A percentile compares a stretch with the other conserved stretches of the same genome.
Conservation (phyloP, 371 early-diverging fungal species). For the Batkoa obscura region DNA sequence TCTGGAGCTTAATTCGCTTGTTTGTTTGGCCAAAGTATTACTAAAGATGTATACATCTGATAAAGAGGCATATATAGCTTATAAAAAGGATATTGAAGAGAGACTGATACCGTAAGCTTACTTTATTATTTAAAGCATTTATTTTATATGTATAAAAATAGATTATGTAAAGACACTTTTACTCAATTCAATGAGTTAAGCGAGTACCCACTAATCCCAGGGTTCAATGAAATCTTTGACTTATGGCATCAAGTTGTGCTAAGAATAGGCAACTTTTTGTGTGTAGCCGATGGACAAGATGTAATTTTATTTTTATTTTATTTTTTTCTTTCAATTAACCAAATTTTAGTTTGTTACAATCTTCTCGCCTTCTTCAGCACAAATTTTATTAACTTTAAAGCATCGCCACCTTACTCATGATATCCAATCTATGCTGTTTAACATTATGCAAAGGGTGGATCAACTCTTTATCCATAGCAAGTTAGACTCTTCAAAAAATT, state of each 20-base stretch:
- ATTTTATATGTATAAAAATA: not conserved
- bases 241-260: constrained; percentile 4
- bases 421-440: constrained; percentile 1
- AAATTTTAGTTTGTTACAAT: not conserved
- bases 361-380: not conserved
- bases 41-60: constrained; percentile 4
- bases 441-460: not conserved
- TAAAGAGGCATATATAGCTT: not conserved
- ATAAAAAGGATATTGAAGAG: not conserved
- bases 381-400: constrained; percentile 2
- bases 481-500: not conserved
- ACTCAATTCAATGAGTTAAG: not conserved
- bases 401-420: constrained; percentile 3
- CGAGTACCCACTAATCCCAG: not conserved
- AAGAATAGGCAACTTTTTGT: constrained; percentile 4
- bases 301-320: not conserved
- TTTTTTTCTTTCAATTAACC: not conserved
- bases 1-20: constrained; percentile 1
- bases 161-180: constrained; percentile 4
- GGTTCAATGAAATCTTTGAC: not conserved
- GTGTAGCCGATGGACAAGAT: not conserved
- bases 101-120: constrained; percentile 3
- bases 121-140: not conserved
- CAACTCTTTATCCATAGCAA: not conserved
- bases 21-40: not conserved